phyloP scores from a whole-genome alignment of 495 filamentous ascomycete species.

The Aspergillus sparsus region DNA sequence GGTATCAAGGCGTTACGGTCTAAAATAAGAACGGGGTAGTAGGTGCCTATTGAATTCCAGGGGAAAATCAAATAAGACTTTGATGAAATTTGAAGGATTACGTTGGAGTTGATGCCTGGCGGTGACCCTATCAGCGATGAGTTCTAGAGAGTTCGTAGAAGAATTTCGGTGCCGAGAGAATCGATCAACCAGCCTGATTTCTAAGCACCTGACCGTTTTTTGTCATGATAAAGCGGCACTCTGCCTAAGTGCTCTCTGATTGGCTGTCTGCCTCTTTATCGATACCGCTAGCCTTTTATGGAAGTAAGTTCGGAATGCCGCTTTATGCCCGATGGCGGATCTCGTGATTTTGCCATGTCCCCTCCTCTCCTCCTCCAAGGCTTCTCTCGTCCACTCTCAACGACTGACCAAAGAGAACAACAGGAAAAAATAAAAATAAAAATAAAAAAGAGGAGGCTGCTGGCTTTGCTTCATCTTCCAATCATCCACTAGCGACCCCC shows the following conservation, averaged over 20 bases:
- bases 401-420: neutral
- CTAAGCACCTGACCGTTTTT: constrained; percentile 21
- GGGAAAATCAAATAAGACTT: too few species aligned
- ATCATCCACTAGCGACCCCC: constrained; percentile 7
- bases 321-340: neutral
- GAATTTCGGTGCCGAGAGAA: constrained; percentile 18
- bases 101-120: neutral
- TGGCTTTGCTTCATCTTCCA: constrained; percentile 13
- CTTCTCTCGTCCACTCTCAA: constrained; percentile 2
- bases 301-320: neutral
- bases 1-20: too few species aligned
- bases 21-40: too few species aligned
- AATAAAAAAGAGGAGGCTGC: constrained; percentile 1
- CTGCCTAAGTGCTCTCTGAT: neutral
- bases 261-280: constrained; percentile 3
- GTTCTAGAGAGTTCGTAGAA: constrained; percentile 12
- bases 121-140: neutral
- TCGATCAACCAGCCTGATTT: constrained; percentile 27
- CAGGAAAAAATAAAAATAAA: neutral
- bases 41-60: too few species aligned
- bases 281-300: neutral
- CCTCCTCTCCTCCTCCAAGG: constrained; percentile 8
- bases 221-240: constrained; percentile 5
- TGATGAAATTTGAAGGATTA: constrained; percentile 2
- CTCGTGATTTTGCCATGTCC: constrained; percentile 14